Evolutionary conservation across 2,329 filamentous ascomycete species (phyloP).

Genomic region (Phialophora macrospora): DNA sequence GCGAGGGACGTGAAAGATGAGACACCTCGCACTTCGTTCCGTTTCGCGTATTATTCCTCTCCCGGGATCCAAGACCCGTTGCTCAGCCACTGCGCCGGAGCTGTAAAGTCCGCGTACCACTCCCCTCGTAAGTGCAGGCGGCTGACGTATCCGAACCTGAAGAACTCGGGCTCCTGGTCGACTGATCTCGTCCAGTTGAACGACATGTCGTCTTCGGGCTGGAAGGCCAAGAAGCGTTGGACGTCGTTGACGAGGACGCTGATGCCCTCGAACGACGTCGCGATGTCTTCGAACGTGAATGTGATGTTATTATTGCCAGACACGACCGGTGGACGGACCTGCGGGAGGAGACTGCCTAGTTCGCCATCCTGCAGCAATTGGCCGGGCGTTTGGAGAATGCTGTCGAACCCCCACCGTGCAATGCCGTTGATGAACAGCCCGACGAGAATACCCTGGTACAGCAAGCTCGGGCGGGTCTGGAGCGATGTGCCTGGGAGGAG

Average conservation of each 20-base stretch:
- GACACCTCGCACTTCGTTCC: neutral
- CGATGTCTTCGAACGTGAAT: constrained; percentile 16
- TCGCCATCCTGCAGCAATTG: constrained; percentile 49
- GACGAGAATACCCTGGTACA: constrained; percentile 66
- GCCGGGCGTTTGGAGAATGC: constrained; percentile 62
- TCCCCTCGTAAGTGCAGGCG: neutral
- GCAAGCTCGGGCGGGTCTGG: constrained; percentile 62
- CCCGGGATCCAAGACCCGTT: constrained; percentile 1
- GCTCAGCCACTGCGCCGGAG: constrained; percentile 1
- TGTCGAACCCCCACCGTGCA: constrained; percentile 67
- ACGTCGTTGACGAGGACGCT: constrained; percentile 40
- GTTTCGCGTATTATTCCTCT: neutral
- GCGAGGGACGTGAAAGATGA: no score
- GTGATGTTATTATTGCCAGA: constrained; percentile 19
- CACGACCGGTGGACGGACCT: constrained; percentile 15
- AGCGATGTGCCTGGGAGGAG: constrained; percentile 63
- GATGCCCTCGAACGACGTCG: constrained; percentile 29
- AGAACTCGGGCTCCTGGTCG: constrained; percentile 42
- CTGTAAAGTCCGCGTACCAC: constrained; percentile 15
- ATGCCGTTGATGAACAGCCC: constrained; percentile 68
- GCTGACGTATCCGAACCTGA: constrained; percentile 37
- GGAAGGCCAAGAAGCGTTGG: constrained; percentile 26
- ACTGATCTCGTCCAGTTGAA: constrained; percentile 28
- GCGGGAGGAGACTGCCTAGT: constrained; percentile 26
- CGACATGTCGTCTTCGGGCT: constrained; percentile 9